phyloP scores from a whole-genome alignment of 345 rosid species.

The Citrus trifoliata region DNA sequence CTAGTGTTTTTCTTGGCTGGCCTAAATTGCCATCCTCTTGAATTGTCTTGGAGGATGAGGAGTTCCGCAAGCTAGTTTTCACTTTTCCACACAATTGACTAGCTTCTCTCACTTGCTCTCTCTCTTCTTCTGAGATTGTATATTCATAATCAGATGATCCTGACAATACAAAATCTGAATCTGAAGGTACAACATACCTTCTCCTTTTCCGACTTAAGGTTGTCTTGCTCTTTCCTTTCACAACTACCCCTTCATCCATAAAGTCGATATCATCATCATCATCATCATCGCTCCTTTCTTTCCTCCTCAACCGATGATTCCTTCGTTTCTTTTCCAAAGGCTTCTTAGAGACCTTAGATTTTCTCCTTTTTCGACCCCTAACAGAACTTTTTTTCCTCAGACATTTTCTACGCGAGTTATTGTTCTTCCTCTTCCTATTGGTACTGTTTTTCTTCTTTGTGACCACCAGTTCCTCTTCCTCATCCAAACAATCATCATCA shows the following conservation, averaged over 20 bases:
- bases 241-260: constrained; percentile 30
- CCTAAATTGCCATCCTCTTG: constrained; percentile 39
- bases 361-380: constrained; percentile 40
- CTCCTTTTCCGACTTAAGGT: constrained; percentile 36
- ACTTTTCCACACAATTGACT: constrained; percentile 33
- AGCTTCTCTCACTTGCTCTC: constrained; percentile 87
- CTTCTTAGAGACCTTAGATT: constrained; percentile 33
- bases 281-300: constrained; percentile 37
- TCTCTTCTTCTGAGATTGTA: constrained; percentile 95
- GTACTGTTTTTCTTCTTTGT: constrained; percentile 32
- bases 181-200: constrained; percentile 49
- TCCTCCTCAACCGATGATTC: constrained; percentile 39
- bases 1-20: constrained; percentile 38
- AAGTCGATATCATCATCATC: constrained; percentile 51
- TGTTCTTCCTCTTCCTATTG: constrained; percentile 19
- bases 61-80: constrained; percentile 51
- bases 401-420: constrained; percentile 26
- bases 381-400: constrained; percentile 31
- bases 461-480: constrained; percentile 49
- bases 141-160: constrained; percentile 71
- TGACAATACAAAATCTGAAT: constrained; percentile 61
- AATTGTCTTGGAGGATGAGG: constrained; percentile 40
- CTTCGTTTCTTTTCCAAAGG: constrained; percentile 41
- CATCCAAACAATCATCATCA: constrained; percentile 69
- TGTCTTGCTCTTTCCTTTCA: constrained; percentile 43